Base-by-base conservation (phyloP, 2,329 filamentous ascomycete species). In the Thyridium curvatum region DNA sequence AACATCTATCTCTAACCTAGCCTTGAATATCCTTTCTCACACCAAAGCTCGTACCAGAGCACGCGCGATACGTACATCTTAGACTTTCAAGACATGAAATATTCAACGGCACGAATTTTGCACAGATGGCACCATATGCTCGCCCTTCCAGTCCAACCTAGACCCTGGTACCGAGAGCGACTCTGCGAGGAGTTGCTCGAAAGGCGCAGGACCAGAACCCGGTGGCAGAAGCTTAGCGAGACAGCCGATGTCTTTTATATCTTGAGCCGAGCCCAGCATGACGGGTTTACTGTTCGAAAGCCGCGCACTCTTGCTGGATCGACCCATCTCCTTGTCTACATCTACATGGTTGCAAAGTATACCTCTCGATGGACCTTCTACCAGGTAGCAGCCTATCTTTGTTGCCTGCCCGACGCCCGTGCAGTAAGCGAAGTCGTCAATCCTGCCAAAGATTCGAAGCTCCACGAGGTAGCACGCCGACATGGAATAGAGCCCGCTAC, bases 311-410 rank as follows among this genome's bases (percentile, higher is more conserved):
- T n/a, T n/a, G n/a, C 57, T 7, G 42, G 35, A 2, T 53, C 60
- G 21, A 28, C 37, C 13, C 52, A 60, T 40, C 14, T 44, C 29
- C 33, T 45, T 6, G 50, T 63, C 2, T 65, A 66, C 41, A 45
- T 42, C 2, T 70, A 69, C 46, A 64, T 70, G 56, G 7, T 69
- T 3, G 52, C 50, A n/a, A 70, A 70, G 45, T 67, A 58, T 41
- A 66, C 61, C 0, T 59, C 55, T 8, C 55, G 65, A 14, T 69
- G 62, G 59, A 39, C 41, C 10, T 68, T 69, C 42, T 69, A 65
- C 42, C 58, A 55, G 26, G 45, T 47, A 1, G 57, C 56, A 8
- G 61, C 64, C 6, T 42, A 43, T 4, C 38, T 64, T 2, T 64
- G 60, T 40, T 35, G 51, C 7, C 47, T 42, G 12, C 40, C 51